A percentile compares a stretch with the other conserved stretches of the same genome.
These are phyloP conservation scores for Fusarium floridanum DNA, from an alignment of 2,329 filamentous ascomycete species.

Conservation along the genomic window DNA sequence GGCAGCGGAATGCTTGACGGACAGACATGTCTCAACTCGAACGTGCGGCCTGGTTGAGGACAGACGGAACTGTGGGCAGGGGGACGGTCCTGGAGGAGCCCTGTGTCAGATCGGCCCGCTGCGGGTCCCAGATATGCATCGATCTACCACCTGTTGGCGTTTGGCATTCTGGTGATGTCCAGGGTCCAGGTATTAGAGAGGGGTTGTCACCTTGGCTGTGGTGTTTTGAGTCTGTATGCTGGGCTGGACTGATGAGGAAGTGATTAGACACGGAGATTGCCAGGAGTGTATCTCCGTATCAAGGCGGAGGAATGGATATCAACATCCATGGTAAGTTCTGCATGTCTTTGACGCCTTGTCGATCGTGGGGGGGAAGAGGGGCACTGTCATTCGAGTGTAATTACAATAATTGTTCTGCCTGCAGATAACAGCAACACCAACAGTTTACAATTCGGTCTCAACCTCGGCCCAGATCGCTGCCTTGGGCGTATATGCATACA, in stretches of 20 bases:
- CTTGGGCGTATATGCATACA: background rate
- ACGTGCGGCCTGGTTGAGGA: constrained; percentile 9
- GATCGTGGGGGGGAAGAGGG: constrained; percentile 22
- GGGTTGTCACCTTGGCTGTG: background rate
- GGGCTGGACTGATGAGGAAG: constrained; percentile 11
- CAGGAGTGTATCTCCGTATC: constrained; percentile 2
- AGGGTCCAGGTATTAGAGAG: constrained; percentile 10
- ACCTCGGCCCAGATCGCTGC: background rate
- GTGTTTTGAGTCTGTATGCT: background rate
- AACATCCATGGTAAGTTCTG: constrained; percentile 3
- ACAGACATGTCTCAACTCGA: constrained; percentile 12
- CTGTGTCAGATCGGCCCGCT: constrained; percentile 42
- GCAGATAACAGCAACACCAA: constrained; percentile 11
- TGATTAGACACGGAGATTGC: constrained; percentile 21
- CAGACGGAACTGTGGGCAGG: background rate
- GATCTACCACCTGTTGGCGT: constrained; percentile 31
- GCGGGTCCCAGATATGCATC: constrained; percentile 35
- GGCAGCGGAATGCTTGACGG: constrained; percentile 12
- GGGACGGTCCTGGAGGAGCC: constrained; percentile 14
- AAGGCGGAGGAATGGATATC: constrained; percentile 19
- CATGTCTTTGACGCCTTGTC: constrained; percentile 19
- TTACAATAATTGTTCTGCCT: background rate
- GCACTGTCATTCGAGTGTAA: background rate
- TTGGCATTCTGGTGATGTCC: constrained; percentile 33
- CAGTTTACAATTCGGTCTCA: background rate